These are phyloP conservation scores for Abortiporus biennis DNA, from an alignment of 1,284 basidiomycete genomes.

Conservation along the genomic window DNA sequence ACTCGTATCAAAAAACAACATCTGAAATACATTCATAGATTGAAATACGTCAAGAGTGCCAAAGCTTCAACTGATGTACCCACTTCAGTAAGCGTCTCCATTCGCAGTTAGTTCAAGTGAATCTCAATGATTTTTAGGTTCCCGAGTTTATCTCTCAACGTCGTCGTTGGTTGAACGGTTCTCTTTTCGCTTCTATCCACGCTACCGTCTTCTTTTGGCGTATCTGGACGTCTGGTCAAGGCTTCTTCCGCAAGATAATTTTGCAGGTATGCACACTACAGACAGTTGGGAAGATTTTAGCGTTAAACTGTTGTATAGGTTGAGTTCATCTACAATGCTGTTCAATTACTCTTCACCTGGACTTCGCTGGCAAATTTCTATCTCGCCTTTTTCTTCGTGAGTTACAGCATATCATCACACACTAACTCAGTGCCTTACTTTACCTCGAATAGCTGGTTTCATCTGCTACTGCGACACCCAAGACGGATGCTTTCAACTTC, in stretches of 20 bases:
- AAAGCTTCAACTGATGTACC: constrained; percentile 88
- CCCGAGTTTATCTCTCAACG: constrained; percentile 90
- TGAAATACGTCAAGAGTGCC: constrained; percentile 89
- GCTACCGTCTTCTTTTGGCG: constrained; percentile 80
- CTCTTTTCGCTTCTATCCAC: constrained; percentile 81
- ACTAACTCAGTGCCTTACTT: background rate
- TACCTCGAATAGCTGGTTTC: constrained; percentile 57
- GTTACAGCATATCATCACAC: constrained; percentile 23
- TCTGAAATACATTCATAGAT: constrained; percentile 32
- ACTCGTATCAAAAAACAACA: background rate
- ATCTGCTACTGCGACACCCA: constrained; percentile 57
- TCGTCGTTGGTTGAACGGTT: constrained; percentile 88
- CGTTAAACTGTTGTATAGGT: constrained; percentile 31
- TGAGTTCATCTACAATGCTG: constrained; percentile 79
- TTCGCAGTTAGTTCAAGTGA: too few relatives aligned
- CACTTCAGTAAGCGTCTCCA: constrained; percentile 41
- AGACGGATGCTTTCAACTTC: constrained; percentile 75
- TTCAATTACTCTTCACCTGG: constrained; percentile 82
- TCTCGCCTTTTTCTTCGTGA: constrained; percentile 78
- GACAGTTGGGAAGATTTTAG: too few relatives aligned
- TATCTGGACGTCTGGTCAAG: constrained; percentile 90
- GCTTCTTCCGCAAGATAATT: constrained; percentile 77
- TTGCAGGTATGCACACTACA: constrained; percentile 49
- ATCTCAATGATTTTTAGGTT: constrained; percentile 34
- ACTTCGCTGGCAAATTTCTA: constrained; percentile 80